Evolutionary conservation across 805 yeast species (phyloP), one percentile per base, ranked within the genome.

Genomic region (Nakazawaea wickerhamii): DNA sequence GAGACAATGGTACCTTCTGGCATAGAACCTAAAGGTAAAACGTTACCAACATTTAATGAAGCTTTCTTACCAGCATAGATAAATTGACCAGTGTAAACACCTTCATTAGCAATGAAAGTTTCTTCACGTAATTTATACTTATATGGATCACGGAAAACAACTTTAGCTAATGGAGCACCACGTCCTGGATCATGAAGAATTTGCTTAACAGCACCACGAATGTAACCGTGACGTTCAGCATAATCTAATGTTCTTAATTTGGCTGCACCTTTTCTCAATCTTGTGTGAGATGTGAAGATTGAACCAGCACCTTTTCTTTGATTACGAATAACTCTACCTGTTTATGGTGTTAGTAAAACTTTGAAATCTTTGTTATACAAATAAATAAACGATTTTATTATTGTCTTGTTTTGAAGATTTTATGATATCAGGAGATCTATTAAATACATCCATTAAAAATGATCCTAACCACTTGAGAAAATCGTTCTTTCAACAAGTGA

Each of bases 241-340:
- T 81, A 91, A 77, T 93, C 98, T 72, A 91, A 84, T 70, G 96
- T 85, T 84, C 99, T 88, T 73, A 91, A 84, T 86, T 91, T 91
- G 71, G 99, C 99, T 71, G 99, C 98, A 74, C 99, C 99, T 79
- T 93, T 87, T 86, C 99, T 89, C 75, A 93, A 87, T 79, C 98
- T 93, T 82, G 98, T 91, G 93, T 90, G 95, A 67, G 99, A 83
- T 72, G 95, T 84, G 89, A 93, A 93, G 83, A 93, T 89, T 67
- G 98, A 91, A 71, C 99, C 98, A 75, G 96, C 96, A 85, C 98
- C 98, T 81, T 93, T 93, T 89, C 99, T 90, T 84, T 93, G 99
- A 84, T 93, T 93, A 80, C 99, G 95, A 81, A 93, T 93, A 78
- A 93, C 99, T 84, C 98, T 88, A 86, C 96, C 96, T 81, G 13